Evolutionary conservation across 495 filamentous ascomycete genomes (phyloP), one percentile per base, ranked within the genome.

Genomic region (Apodospora peruviana): DNA sequence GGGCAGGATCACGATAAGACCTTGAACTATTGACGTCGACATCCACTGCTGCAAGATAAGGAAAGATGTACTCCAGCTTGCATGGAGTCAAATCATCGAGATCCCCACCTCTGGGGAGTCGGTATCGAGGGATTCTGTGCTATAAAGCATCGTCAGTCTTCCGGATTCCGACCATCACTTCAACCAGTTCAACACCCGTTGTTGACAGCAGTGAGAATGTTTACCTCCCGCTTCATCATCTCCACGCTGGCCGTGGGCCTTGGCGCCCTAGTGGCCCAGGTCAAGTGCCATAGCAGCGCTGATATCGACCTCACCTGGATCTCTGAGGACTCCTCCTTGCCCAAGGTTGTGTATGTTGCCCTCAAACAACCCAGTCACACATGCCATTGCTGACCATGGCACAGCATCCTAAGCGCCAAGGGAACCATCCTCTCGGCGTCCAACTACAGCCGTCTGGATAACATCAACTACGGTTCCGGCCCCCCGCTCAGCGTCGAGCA

Each of bases 371-470:
- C n/a, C n/a, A n/a, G n/a, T n/a, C n/a, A n/a, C n/a, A n/a, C n/a
- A n/a, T n/a, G n/a, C 11, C 8, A 16, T 47, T 18, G 5, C 19
- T 40, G 38, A 16, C 27, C 14, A 7, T 7, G 7, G 7, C 7
- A 32, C 27, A 32, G 27, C 27, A 45, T 56, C 38, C 51, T 52
- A 24, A 52, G 40, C 22, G 40, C 53, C n/a, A 34, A 48, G 9
- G 56, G 47, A 3, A 58, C 56, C 8, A 51, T 58, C 0, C 29
- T 54, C 37, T 55, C 51, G 35, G 56, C 56, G 0, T 58, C 56
- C 34, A 58, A 58, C 24, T 58, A 48, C 42, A 54, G 51, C 44
- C 38, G 56, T 18, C 47, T 58, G 1, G 56, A 58, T 34, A 58
- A 58, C 25, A 47, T 58, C 40, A 48, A 47, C 24, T 58, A 58